Percentiles rank a stretch among this genome's conserved stretches.
These are phyloP conservation scores for Phialemonium atrogriseum DNA, from an alignment of 2,329 filamentous ascomycete genomes.

Conservation along the genomic window DNA sequence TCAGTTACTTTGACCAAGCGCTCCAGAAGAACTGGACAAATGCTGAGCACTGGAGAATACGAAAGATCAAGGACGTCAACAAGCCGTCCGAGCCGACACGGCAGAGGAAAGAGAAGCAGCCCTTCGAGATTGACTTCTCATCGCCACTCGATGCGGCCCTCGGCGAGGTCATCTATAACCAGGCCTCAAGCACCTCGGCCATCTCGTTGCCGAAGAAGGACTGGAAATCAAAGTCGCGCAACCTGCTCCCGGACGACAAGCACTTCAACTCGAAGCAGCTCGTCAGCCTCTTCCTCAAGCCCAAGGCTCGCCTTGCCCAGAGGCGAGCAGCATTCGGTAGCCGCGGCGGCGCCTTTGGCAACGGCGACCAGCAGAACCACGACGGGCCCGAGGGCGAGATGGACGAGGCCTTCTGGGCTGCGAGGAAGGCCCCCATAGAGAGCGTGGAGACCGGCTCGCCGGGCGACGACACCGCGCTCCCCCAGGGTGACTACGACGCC, in stretches of 20 bases:
- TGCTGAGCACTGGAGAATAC: constrained; percentile 97
- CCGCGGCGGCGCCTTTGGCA: constrained; percentile 31
- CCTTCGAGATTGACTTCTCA: constrained; percentile 87
- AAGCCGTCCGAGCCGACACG: constrained; percentile 55
- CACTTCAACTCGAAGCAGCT: constrained; percentile 94
- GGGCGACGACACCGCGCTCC: constrained; percentile 46
- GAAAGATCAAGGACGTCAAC: constrained; percentile 73
- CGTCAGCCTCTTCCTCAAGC: constrained; percentile 86
- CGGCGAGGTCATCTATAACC: constrained; percentile 72
- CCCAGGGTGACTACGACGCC: constrained; percentile 81
- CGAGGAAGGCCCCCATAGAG: constrained; percentile 48
- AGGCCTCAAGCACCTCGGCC: constrained; percentile 67
- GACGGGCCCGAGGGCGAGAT: constrained; percentile 65
- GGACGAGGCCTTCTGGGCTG: constrained; percentile 94
- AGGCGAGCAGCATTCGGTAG: constrained; percentile 42
- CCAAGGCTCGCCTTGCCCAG: constrained; percentile 74
- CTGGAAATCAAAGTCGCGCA: constrained; percentile 88
- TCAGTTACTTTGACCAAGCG: constrained; percentile 97
- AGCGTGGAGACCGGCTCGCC: constrained; percentile 17
- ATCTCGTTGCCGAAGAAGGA: constrained; percentile 89
- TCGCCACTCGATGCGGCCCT: constrained; percentile 63
- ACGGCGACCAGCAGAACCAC: constrained; percentile 29
- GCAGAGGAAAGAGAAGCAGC: constrained; percentile 88
- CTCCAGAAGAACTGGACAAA: constrained; percentile 96
- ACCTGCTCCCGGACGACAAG: constrained; percentile 93